phyloP scores from a whole-genome alignment of 1,139 yeast species.

The Yamadazyma membranifaciens region DNA sequence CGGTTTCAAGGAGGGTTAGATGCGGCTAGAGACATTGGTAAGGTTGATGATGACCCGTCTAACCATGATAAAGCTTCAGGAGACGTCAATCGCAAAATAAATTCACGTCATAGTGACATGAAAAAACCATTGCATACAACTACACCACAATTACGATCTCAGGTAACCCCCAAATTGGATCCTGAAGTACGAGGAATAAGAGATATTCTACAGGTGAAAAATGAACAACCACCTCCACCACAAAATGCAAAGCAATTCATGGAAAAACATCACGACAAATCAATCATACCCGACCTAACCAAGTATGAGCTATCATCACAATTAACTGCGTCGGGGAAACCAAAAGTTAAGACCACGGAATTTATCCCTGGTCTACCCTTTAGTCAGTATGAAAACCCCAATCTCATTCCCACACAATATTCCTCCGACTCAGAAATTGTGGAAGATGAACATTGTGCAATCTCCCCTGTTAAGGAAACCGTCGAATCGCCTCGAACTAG shows the following conservation, averaged over 20 bases:
- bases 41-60: too few species aligned
- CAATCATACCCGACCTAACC: background rate
- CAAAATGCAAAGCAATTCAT: background rate
- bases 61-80: background rate
- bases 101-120: too few species aligned
- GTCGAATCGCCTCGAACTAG: background rate
- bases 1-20: background rate
- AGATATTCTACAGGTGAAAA: too few species aligned
- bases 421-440: conserved; percentile 10
- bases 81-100: background rate
- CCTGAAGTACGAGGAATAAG: too few species aligned
- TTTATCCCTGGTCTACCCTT: conserved; percentile 2
- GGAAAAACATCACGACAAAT: background rate
- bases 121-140: too few species aligned
- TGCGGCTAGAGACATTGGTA: too few species aligned
- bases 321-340: background rate
- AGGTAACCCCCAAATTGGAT: too few species aligned
- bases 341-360: conserved; percentile 2
- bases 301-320: background rate
- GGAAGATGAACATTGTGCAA: background rate
- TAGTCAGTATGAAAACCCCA: conserved; percentile 7
- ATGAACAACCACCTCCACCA: background rate
- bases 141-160: too few species aligned
- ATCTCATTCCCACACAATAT: conserved; percentile 15
- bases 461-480: background rate